Evolutionary conservation across 2,329 filamentous ascomycete species (phyloP), one percentile per base, ranked within the genome.

Genomic region (Ceratocystis eucalypticola): DNA sequence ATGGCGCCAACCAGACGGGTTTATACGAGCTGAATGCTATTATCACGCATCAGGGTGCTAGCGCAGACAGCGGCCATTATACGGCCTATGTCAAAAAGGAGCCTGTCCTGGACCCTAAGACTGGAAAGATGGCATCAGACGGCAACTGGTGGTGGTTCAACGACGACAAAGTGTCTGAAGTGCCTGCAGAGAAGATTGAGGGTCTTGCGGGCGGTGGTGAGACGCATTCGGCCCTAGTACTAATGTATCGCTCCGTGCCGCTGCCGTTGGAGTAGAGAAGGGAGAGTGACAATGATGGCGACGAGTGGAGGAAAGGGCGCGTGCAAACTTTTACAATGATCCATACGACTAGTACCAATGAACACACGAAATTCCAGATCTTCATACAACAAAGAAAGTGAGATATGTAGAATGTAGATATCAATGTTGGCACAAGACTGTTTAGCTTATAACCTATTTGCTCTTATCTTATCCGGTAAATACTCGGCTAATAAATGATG

Each of bases 81-180:
- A 99, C 95, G 3, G 88, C 92, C 0, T 99, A 96, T 74, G 89
- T 99, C 71, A 99, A 97, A 82, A 96, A 99, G 82, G 81, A 87
- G 69, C 87, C 84, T 0, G 77, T 80, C 8, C 77, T 90, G 67
- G 88, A 95, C 71, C 81, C 87, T 17, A 84, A 86, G 72, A 89
- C 87, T 22, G 91, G 89, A 70, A 89, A 91, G 79, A 80, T 84
- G 72, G 85, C 88, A 72, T 91, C 96, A 73, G 91, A 96, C 73
- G 91, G 89, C 71, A 96, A 91, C 72, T 99, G 94, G 94, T 99
- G 94, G 93, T 99, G 94, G 93, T 99, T 99, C 82, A 97, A 99
- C 76, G 94, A 99, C 72, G 93, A 99, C 74, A 95, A 91, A 79
- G 94, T 99, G 44, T 86, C 88, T 15, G 94, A 99, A 78, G 94